Evolutionary conservation across 805 yeast genomes (phyloP).

Genomic region (Sporopachydermia quercuum): DNA sequence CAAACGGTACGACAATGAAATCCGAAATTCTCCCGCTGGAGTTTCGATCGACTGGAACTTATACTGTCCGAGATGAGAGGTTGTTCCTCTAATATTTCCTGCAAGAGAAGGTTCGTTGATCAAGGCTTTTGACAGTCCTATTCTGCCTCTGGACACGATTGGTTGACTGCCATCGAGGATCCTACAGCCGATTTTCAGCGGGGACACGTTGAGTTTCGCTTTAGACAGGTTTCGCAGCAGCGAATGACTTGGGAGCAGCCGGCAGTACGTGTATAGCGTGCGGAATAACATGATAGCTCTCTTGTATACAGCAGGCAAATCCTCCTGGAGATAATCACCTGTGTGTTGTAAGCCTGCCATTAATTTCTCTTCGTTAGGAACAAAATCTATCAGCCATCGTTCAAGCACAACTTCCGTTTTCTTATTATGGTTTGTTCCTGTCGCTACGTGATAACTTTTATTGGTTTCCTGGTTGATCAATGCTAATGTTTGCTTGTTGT

Average conservation of each 20-base stretch:
- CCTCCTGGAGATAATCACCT: slow-evolving; percentile 23
- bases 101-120: slow-evolving; percentile 21
- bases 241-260: slow-evolving; percentile 59
- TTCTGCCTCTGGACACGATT: slow-evolving; percentile 66
- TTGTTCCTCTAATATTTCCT: slow-evolving; percentile 21
- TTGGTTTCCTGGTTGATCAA: slow-evolving; percentile 39
- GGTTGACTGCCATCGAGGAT: slow-evolving; percentile 62
- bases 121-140: slow-evolving; percentile 65
- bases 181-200: slow-evolving; percentile 40
- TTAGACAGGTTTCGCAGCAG: slow-evolving; percentile 32
- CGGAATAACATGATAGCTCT: slow-evolving; percentile 63
- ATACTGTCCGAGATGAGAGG: slow-evolving; percentile 44
- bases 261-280: slow-evolving; percentile 48
- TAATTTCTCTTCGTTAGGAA: slow-evolving; percentile 24
- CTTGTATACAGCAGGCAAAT: slow-evolving; percentile 56
- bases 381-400: slow-evolving; percentile 83
- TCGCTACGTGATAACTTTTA: slow-evolving; percentile 31
- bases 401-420: slow-evolving; percentile 84
- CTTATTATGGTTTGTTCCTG: slow-evolving; percentile 35
- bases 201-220: slow-evolving; percentile 21
- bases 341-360: slow-evolving; percentile 10
- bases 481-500: slow-evolving; percentile 42
- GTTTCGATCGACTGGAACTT: slow-evolving; percentile 60
- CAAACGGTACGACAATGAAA: slow-evolving; percentile 67
- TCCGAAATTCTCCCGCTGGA: slow-evolving; percentile 54